A percentile compares a stretch with the other conserved stretches of the same genome.
Conservation (phyloP, 2,329 filamentous ascomycete species). For the Arthrobotrys iridis region DNA sequence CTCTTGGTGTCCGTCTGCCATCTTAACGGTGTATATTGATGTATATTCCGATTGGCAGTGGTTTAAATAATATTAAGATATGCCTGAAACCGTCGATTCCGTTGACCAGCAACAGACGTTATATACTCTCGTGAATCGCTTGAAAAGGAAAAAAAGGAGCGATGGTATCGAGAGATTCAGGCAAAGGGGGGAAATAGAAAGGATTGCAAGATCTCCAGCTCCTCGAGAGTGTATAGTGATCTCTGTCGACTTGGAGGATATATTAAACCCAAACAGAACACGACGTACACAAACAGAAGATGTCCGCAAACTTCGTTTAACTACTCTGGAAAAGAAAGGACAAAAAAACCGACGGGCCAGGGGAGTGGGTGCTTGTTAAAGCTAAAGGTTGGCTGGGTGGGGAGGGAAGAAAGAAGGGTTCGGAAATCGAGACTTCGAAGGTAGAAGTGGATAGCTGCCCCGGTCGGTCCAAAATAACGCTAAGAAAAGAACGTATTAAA, state of each 20-base stretch:
- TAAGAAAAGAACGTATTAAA: slow-evolving; percentile 70
- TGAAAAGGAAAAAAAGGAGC: slow-evolving; percentile 41
- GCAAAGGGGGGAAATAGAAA: slow-evolving; percentile 12
- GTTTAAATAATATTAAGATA: slow-evolving; percentile 33
- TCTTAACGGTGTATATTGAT: slow-evolving; percentile 60
- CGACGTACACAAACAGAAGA: slow-evolving; percentile 48
- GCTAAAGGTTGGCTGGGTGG: slow-evolving; percentile 50
- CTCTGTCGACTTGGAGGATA: slow-evolving; percentile 30
- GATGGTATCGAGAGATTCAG: slow-evolving; percentile 22
- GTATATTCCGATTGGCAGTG: neutral
- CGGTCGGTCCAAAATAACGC: slow-evolving; percentile 59
- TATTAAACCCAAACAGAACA: slow-evolving; percentile 25
- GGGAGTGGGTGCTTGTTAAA: slow-evolving; percentile 57
- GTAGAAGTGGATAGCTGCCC: slow-evolving; percentile 28
- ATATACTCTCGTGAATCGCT: slow-evolving; percentile 23
- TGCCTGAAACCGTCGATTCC: slow-evolving; percentile 34
- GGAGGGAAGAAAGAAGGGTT: slow-evolving; percentile 58
- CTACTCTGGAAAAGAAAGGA: slow-evolving; percentile 18
- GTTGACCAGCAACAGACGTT: slow-evolving; percentile 59
- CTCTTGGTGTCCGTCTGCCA: slow-evolving; percentile 60
- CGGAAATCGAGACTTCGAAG: slow-evolving; percentile 58
- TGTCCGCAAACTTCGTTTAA: slow-evolving; percentile 51
- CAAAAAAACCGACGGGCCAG: slow-evolving; percentile 47
- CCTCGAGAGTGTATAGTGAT: slow-evolving; percentile 24
- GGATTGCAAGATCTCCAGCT: slow-evolving; percentile 47